Evolutionary conservation across 75 land plant species (phyloP), one percentile per base, ranked within the genome.

Genomic region (Adiantum capillusveneris): DNA sequence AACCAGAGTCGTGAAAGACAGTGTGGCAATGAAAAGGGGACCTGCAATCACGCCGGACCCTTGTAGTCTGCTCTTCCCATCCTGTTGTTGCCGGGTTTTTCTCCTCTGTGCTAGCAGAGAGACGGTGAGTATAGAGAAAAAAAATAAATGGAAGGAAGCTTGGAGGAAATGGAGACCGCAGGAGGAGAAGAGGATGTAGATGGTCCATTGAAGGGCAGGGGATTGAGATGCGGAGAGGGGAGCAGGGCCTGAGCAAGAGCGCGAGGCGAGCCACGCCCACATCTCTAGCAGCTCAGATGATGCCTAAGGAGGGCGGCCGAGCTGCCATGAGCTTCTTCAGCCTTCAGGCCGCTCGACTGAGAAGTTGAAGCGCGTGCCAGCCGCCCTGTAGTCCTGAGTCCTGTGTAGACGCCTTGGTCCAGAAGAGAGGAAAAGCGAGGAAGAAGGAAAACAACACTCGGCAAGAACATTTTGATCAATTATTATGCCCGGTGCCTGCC

Each of bases 11-110:
- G 73, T 60, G n/a, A 82, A 52, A 53, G 51, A 45, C 21, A 88
- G 29, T 34, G 76, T 48, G 51, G 73, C 67, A 26, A 71, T 74
- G 69, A 79, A 85, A 58, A 60, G 60, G 1, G 75, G 11, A 18
- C 59, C 66, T 26, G 69, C 66, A n/a, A 16, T 45, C 41, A 65
- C 53, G n/a, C n/a, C n/a, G 2, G 18, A 18, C 50, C 50, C 50
- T 2, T 6, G 18, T 21, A 2, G 22, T 14, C 14, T 46, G 12
- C 50, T 21, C 50, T 46, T 6, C 50, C 17, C 50, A n/a, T 46
- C 21, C 14, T 5, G 6, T 17, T 14, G 12, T n/a, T 20, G 49
- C 2, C 5, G 49, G 5, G 21, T 6, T 17, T 20, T 46, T 5
- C 5, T n/a, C 21, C 49, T 17, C 5, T 6, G 5, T 5, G 17